Evolutionary conservation across 768 basidiomycete genomes (phyloP).

Genomic region (Boletus bicolor): DNA sequence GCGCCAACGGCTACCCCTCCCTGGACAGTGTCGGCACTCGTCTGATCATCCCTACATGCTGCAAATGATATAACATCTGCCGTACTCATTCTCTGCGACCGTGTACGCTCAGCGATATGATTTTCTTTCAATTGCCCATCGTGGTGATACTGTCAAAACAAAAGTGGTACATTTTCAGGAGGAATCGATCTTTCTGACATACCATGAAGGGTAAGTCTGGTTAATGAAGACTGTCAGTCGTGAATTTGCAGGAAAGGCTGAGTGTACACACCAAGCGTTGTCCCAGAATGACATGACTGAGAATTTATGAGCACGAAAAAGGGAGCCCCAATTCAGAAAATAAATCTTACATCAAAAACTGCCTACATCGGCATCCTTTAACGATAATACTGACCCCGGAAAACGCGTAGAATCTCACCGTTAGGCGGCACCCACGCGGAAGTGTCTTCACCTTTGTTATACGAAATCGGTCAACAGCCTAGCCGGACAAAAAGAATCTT

Average conservation of each 20-base stretch:
- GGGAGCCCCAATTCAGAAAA: not conserved
- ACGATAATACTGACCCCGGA: not conserved
- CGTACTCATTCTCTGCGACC: constrained; percentile 46
- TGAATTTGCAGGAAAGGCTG: not conserved
- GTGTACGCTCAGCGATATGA: constrained; percentile 35
- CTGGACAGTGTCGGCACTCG: constrained; percentile 67
- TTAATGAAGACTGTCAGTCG: not conserved
- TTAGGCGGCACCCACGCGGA: constrained; percentile 66
- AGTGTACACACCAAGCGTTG: constrained; percentile 39
- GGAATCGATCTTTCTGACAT: not conserved
- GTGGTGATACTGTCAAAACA: constrained; percentile 49
- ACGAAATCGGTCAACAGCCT: not conserved
- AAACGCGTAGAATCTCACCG: constrained; percentile 31
- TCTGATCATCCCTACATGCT: constrained; percentile 68
- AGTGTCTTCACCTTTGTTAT: constrained; percentile 44
- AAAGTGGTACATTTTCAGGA: not conserved
- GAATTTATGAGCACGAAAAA: not conserved
- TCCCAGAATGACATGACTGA: constrained; percentile 49
- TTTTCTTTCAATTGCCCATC: constrained; percentile 50
- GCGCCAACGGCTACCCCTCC: constrained; percentile 69
- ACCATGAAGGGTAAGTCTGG: constrained; percentile 31
- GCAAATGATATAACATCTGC: constrained; percentile 85
- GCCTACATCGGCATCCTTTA: constrained; percentile 21
- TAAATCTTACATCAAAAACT: constrained; percentile 47
- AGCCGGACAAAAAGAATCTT: not conserved